These are phyloP conservation scores for Cercospora citrullina DNA, from an alignment of 2,329 filamentous ascomycete species.

Conservation along the genomic window DNA sequence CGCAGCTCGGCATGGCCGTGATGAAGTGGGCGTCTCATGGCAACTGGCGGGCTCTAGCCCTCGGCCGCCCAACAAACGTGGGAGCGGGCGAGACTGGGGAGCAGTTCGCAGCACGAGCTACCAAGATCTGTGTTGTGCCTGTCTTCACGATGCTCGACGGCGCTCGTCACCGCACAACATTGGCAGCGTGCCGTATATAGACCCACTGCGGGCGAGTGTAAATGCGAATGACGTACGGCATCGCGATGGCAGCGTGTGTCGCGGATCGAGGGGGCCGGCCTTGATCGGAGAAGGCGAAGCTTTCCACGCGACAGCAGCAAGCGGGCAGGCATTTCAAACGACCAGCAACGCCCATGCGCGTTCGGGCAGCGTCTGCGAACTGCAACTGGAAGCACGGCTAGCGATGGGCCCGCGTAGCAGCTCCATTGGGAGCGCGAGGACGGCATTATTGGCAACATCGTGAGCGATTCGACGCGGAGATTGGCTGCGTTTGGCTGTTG, in stretches of 20 bases:
- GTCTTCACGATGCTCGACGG: neutral
- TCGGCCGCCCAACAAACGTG: neutral
- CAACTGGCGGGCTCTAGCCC: slow-evolving; percentile 1
- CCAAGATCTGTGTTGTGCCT: neutral
- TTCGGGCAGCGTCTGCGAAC: neutral
- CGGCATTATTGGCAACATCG: neutral
- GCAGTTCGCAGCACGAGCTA: neutral
- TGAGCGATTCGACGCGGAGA: neutral
- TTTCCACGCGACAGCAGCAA: slow-evolving; percentile 15
- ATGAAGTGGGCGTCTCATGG: neutral
- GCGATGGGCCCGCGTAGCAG: neutral
- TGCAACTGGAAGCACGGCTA: neutral
- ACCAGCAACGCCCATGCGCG: neutral
- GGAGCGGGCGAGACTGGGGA: neutral
- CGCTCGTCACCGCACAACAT: neutral
- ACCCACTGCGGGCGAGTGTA: slow-evolving; percentile 3
- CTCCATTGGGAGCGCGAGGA: neutral
- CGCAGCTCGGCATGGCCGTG: neutral
- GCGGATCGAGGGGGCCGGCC: slow-evolving; percentile 10
- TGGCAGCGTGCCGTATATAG: slow-evolving; percentile 1
- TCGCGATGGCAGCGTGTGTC: slow-evolving; percentile 4
- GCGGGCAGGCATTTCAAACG: neutral
- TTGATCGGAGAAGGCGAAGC: slow-evolving; percentile 12
- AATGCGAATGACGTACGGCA: slow-evolving; percentile 19
- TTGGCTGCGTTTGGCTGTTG: neutral